These are phyloP conservation scores for Synchytrium microbalum DNA, from an alignment of 371 early-diverging fungal genomes.

Conservation along the genomic window DNA sequence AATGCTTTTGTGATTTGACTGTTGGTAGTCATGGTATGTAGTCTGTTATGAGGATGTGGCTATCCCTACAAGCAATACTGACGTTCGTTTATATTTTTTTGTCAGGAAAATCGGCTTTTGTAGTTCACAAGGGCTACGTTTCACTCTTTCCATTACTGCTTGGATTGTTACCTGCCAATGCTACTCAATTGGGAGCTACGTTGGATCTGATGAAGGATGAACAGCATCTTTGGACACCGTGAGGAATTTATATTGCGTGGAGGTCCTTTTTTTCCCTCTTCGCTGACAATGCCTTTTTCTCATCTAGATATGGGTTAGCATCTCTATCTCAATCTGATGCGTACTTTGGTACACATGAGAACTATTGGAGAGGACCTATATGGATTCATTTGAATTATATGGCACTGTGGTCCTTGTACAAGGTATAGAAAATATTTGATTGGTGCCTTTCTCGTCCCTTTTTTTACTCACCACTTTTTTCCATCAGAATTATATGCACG, in stretches of 20 bases:
- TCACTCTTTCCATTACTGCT: constrained; percentile 74
- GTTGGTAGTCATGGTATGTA: constrained; percentile 43
- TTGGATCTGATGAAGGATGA: constrained; percentile 67
- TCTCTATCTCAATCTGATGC: constrained; percentile 70
- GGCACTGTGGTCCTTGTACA: constrained; percentile 62
- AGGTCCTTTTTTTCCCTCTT: constrained; percentile 1
- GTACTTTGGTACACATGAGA: constrained; percentile 72
- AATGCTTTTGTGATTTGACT: constrained; percentile 73
- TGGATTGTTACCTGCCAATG: constrained; percentile 63
- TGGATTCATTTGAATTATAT: constrained; percentile 94
- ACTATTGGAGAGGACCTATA: constrained; percentile 93
- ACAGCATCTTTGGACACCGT: constrained; percentile 72
- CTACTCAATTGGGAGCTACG: constrained; percentile 58
- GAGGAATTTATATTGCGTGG: too few species aligned
- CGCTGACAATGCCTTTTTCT: not conserved
- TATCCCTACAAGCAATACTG: not conserved
- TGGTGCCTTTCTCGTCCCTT: constrained; percentile 1
- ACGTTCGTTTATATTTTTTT: not conserved
- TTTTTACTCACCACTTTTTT: too few species aligned
- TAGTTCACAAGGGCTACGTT: constrained; percentile 84
- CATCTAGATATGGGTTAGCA: constrained; percentile 53
- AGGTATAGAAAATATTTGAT: constrained; percentile 26
- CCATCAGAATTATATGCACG: constrained; percentile 55
- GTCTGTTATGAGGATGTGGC: not conserved
- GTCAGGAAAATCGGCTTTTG: constrained; percentile 43